phyloP scores from a whole-genome alignment of 495 filamentous ascomycete species.

The Sordaria brevicollis region DNA sequence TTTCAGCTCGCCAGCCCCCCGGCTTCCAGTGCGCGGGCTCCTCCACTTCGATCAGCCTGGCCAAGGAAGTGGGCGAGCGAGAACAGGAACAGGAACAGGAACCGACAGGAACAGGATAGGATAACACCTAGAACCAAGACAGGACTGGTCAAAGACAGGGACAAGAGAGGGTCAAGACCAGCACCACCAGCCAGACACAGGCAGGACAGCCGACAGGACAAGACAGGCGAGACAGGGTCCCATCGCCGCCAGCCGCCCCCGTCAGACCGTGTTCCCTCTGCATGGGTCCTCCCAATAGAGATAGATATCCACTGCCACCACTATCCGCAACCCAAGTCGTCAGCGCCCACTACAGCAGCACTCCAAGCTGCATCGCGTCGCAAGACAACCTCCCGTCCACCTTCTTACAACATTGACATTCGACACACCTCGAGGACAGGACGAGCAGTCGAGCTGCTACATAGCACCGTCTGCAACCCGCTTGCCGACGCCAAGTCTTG shows the following conservation, averaged over 20 bases:
- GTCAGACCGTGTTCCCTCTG: background rate
- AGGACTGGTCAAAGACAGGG: background rate
- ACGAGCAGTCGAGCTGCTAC: too few species aligned
- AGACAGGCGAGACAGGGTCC: background rate
- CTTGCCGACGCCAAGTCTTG: background rate
- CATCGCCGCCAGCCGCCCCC: background rate
- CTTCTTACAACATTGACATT: background rate
- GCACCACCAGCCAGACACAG: background rate
- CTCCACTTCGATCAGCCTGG: background rate
- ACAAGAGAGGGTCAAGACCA: background rate
- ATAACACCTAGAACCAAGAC: background rate
- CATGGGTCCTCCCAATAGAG: too few species aligned
- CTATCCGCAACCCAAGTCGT: background rate
- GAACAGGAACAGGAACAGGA: background rate
- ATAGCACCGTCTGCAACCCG: background rate
- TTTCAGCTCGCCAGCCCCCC: background rate
- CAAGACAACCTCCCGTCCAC: conserved; percentile 3
- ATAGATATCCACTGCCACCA: background rate
- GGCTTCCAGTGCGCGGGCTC: background rate
- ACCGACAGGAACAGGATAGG: background rate
- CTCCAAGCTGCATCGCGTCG: conserved; percentile 10
- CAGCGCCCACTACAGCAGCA: background rate
- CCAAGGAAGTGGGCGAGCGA: background rate
- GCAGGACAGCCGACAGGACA: background rate
- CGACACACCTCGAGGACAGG: background rate